Conservation (phyloP, 2,329 filamentous ascomycete genomes). For the Celoporthe dispersa region DNA sequence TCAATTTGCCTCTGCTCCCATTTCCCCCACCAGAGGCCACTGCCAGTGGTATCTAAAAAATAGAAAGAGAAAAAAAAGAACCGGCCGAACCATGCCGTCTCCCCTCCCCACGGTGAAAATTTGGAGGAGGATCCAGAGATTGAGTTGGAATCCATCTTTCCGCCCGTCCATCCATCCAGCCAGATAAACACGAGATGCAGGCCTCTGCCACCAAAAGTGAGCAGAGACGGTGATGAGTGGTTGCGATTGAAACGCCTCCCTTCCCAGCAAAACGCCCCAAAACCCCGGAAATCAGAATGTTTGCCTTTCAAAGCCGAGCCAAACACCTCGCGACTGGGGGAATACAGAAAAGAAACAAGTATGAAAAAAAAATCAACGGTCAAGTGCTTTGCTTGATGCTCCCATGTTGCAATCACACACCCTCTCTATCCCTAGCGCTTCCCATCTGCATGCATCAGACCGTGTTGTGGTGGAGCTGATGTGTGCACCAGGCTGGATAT, state of each 20-base stretch:
- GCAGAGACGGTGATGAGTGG: neutral
- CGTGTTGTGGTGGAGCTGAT: neutral
- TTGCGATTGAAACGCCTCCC: neutral
- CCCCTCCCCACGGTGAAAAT: neutral
- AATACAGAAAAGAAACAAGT: neutral
- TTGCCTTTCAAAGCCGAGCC: conserved; percentile 2
- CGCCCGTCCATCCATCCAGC: neutral
- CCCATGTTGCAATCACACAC: neutral
- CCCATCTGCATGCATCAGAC: neutral
- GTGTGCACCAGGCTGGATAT: neutral
- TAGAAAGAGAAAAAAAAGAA: neutral
- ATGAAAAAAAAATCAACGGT: neutral
- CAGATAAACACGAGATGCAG: neutral
- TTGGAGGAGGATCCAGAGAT: neutral
- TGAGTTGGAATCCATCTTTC: neutral
- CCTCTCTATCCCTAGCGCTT: neutral
- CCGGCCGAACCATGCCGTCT: neutral
- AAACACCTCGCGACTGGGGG: conserved; percentile 5
- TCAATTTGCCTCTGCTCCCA: neutral
- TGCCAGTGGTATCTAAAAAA: neutral
- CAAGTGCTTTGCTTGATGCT: neutral
- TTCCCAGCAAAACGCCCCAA: neutral
- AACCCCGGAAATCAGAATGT: neutral
- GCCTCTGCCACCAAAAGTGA: neutral
- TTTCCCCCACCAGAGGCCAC: neutral